Evolutionary conservation across 164 flowering plant species (phyloP).

Genomic region (Echeveria elegans): DNA sequence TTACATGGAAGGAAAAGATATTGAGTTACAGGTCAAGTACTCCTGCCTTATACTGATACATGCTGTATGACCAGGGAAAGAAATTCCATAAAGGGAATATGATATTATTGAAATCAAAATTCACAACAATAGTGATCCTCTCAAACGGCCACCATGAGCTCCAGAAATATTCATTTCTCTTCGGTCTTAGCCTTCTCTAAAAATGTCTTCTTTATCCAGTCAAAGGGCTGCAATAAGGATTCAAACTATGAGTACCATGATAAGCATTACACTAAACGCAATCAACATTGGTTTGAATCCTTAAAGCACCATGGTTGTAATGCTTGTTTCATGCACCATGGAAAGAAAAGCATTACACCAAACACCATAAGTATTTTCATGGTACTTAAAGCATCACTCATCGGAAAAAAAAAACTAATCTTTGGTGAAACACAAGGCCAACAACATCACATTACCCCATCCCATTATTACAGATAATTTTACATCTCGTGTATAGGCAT

Average conservation of each 20-base stretch:
- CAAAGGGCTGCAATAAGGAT: conserved; percentile 38
- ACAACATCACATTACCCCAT: too few species aligned
- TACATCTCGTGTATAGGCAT: too few species aligned
- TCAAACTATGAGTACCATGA: neutral
- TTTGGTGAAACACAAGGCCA: too few species aligned
- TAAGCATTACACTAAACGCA: too few species aligned
- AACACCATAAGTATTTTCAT: too few species aligned
- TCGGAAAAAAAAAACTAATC: too few species aligned
- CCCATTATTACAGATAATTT: too few species aligned
- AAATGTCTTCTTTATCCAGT: conserved; percentile 67
- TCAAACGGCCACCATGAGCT: neutral
- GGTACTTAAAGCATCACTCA: too few species aligned
- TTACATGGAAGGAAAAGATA: neutral
- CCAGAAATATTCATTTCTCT: conserved; percentile 15
- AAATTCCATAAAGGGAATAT: neutral
- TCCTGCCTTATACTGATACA: neutral
- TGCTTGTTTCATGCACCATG: too few species aligned
- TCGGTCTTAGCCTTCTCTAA: conserved; percentile 42
- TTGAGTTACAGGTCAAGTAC: neutral
- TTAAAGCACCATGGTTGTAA: too few species aligned
- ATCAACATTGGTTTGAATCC: too few species aligned
- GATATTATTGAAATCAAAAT: neutral
- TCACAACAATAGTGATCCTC: neutral
- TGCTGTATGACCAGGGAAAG: neutral
- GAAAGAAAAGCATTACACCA: too few species aligned